Base-by-base conservation (phyloP, 495 filamentous ascomycete species). In the Neurospora hispaniola region DNA sequence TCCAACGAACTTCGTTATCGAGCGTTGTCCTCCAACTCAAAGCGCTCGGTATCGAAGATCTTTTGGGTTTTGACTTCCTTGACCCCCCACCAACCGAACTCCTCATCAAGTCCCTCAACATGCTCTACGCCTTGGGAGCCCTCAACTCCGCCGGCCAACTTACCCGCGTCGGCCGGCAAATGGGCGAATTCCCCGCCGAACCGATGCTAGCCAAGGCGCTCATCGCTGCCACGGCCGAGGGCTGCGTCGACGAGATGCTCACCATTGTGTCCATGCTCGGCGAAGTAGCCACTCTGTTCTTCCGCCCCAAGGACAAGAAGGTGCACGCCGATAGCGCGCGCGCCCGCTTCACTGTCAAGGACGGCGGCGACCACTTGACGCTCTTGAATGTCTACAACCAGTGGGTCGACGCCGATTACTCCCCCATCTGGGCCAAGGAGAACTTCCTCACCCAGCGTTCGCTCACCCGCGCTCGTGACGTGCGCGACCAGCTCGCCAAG, bases 301-400 rank as follows among this genome's bases (percentile, higher is more conserved):
- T 94, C 87, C 89, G 96, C 1, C 96, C 96, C 11, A 97, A 97
- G 80, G 95, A 99, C 82, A 97, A 98, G 84, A 97, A 97, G 77
- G 90, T 98, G 68, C 92, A 97, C 79, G 96, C 96, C 31, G 96
- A 98, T 80, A 91, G 92, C 75, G 96, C 96, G 5, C 90, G 95
- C n/a, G 89, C 90, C 41, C 88, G 96, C 3, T 98, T 98, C 83
- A 97, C 96, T 1, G 84, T 94, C 76, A 94, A 93, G 75, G 94
- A 96, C 72, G 96, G 96, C 69, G 96, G 96, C 54, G 96, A 99
- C 81, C 93, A 97, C 78, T 81, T 94, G 14, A 94, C 94, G 0
- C 87, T 95, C 1, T 87, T 99, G n/a, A 97, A 97, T 77, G 91
- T 99, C 78, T 99, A 90, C 91, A 97, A 97, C 80, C 92, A 97